Percentiles rank a stretch among this genome's conserved stretches.
Evolutionary conservation across 768 basidiomycete genomes (phyloP).

Genomic region (Leccinum fibrillosum): DNA sequence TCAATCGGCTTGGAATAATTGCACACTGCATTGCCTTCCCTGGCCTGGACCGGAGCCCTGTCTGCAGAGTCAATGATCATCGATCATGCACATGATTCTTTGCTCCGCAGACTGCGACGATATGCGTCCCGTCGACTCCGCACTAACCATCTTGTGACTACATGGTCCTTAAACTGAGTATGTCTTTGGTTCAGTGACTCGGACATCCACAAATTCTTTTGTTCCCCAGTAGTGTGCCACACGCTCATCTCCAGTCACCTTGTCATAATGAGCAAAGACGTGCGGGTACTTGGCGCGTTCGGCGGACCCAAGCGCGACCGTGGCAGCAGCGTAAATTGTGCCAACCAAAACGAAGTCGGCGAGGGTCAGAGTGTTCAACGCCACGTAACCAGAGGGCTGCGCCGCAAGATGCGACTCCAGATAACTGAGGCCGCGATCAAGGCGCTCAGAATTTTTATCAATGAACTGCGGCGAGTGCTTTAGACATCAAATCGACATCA

Average conservation of each 20-base stretch:
- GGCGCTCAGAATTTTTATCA: not conserved
- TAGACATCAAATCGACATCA: not conserved
- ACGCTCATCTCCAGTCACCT: slow-evolving; percentile 14
- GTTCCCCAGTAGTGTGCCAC: slow-evolving; percentile 12
- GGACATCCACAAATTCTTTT: slow-evolving; percentile 6
- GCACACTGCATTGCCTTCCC: too few relatives aligned
- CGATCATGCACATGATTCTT: too few relatives aligned
- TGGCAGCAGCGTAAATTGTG: not conserved
- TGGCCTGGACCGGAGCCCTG: too few relatives aligned
- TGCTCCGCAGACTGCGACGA: too few relatives aligned
- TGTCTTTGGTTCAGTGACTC: not conserved
- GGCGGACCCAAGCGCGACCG: slow-evolving; percentile 7
- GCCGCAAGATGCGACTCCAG: slow-evolving; percentile 16
- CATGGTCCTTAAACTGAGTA: not conserved
- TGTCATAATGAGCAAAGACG: slow-evolving; percentile 19
- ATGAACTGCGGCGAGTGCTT: not conserved
- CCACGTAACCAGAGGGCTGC: slow-evolving; percentile 11
- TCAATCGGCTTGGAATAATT: too few relatives aligned
- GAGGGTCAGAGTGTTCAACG: slow-evolving; percentile 11
- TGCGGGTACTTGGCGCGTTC: slow-evolving; percentile 14
- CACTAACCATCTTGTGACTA: not conserved
- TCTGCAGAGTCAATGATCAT: too few relatives aligned
- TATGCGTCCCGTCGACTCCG: not conserved
- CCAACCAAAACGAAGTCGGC: slow-evolving; percentile 20
- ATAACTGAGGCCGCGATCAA: slow-evolving; percentile 1